A percentile compares a stretch with the other conserved stretches of the same genome.
These are phyloP conservation scores for Nicotiana rustica DNA, from an alignment of 305 asterid genomes.

Conservation along the genomic window DNA sequence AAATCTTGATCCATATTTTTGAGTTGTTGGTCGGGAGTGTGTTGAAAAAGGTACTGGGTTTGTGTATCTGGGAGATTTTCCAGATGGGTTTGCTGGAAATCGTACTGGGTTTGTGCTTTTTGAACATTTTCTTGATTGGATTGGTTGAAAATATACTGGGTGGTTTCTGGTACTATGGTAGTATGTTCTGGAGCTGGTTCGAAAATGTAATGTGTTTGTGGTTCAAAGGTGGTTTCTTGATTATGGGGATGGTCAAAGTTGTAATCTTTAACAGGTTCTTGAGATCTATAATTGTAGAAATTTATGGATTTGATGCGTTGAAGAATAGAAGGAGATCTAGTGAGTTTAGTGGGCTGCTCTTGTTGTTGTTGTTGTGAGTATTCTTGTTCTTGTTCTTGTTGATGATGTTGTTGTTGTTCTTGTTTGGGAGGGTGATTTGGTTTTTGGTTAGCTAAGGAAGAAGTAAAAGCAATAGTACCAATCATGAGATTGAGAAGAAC, in stretches of 20 bases:
- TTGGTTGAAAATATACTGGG: constrained; percentile 45
- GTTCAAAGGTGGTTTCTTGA: constrained; percentile 33
- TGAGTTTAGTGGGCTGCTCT: constrained; percentile 26
- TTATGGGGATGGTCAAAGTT: constrained; percentile 38
- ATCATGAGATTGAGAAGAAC: constrained; percentile 82
- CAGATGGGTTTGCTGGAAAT: constrained; percentile 12
- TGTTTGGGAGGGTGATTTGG: constrained; percentile 41
- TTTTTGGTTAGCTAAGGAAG: constrained; percentile 55
- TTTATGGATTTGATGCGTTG: constrained; percentile 70
- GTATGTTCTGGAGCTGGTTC: constrained; percentile 43
- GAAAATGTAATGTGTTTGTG: constrained; percentile 40
- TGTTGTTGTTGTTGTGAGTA: constrained; percentile 35
- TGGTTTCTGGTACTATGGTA: constrained; percentile 15
- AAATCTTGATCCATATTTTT: constrained; percentile 29
- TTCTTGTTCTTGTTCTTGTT: neutral
- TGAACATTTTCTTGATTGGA: constrained; percentile 34
- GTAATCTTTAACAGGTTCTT: constrained; percentile 41
- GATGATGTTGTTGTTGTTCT: constrained; percentile 1
- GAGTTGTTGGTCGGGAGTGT: constrained; percentile 24
- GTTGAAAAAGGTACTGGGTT: constrained; percentile 31
- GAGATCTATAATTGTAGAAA: constrained; percentile 52
- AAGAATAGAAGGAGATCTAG: constrained; percentile 64
- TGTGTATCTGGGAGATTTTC: neutral
- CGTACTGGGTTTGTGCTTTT: constrained; percentile 2
- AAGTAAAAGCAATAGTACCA: constrained; percentile 71